Evolutionary conservation across 306 rosid genomes (phyloP).

Genomic region (Castanopsis chinensis): DNA sequence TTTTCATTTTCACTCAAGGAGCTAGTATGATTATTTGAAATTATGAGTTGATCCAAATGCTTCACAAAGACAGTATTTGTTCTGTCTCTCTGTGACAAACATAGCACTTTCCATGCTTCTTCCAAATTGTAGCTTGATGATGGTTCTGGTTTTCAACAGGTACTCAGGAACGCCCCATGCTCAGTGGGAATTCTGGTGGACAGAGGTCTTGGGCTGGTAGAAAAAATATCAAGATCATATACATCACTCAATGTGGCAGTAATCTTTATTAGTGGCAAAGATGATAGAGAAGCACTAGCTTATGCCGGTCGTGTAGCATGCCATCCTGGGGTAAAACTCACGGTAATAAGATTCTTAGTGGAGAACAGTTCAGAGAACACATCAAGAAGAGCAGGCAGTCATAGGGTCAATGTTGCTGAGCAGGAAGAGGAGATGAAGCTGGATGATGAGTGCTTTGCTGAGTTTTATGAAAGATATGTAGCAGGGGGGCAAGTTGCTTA

Average conservation of each 20-base stretch:
- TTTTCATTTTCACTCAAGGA: too few relatives aligned
- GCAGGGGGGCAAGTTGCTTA: slow-evolving; percentile 56
- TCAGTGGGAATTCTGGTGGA: slow-evolving; percentile 90
- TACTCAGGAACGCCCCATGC: slow-evolving; percentile 72
- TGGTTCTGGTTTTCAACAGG: slow-evolving; percentile 39
- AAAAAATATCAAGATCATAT: slow-evolving; percentile 44
- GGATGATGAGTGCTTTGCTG: slow-evolving; percentile 84
- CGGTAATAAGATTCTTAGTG: slow-evolving; percentile 70
- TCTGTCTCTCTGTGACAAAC: too few relatives aligned
- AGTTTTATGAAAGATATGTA: slow-evolving; percentile 64
- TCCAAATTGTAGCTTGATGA: neutral
- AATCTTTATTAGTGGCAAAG: slow-evolving; percentile 86
- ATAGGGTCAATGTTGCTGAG: slow-evolving; percentile 44
- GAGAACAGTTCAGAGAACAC: slow-evolving; percentile 50
- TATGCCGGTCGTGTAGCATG: slow-evolving; percentile 63
- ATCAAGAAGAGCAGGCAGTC: slow-evolving; percentile 42
- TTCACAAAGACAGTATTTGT: too few relatives aligned
- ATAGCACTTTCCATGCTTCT: neutral
- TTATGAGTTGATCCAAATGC: neutral
- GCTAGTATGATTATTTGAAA: neutral
- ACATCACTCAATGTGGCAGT: slow-evolving; percentile 55
- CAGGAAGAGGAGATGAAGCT: slow-evolving; percentile 60
- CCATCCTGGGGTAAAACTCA: slow-evolving; percentile 73
- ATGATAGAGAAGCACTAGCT: slow-evolving; percentile 84
- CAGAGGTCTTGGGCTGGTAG: slow-evolving; percentile 78